Conservation (phyloP, 371 early-diverging fungal genomes). For the Rhizopus arrhizus region DNA sequence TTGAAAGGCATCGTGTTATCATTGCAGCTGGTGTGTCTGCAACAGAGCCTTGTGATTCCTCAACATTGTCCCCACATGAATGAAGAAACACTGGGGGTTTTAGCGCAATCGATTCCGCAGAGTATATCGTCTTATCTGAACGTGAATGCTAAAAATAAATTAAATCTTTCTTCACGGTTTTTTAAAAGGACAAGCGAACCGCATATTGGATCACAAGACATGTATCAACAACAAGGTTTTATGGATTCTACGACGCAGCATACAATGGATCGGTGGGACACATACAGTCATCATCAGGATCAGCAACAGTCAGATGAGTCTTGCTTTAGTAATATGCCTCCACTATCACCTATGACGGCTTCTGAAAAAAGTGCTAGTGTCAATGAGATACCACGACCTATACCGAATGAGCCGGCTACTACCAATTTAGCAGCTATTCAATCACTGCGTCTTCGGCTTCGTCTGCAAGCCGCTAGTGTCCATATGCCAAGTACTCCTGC, state of each 20-base stretch:
- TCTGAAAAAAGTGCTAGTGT: conserved; percentile 5
- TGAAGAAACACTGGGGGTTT: conserved; percentile 30
- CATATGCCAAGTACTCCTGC: conserved; percentile 32
- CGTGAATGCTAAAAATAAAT: conserved; percentile 36
- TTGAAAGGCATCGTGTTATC: conserved; percentile 55
- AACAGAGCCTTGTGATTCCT: conserved; percentile 41
- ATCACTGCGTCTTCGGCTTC: conserved; percentile 41
- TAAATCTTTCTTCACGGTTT: conserved; percentile 12
- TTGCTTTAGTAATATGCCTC: conserved; percentile 16
- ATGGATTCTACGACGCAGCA: not conserved
- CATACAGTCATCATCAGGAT: not conserved
- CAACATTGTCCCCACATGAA: conserved; percentile 41
- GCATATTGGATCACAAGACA: not conserved
- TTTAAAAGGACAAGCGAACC: not conserved
- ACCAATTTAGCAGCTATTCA: conserved; percentile 51
- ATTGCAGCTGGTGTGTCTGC: conserved; percentile 50
- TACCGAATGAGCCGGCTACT: conserved; percentile 25
- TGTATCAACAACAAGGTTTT: not conserved
- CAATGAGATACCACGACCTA: conserved; percentile 10
- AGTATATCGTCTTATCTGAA: conserved; percentile 39
- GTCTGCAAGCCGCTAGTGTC: conserved; percentile 40
- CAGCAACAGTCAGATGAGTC: not conserved
- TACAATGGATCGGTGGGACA: not conserved
- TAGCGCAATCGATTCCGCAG: conserved; percentile 40
- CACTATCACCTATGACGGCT: conserved; percentile 24